Evolutionary conservation across 805 yeast species (phyloP).

Genomic region (Lachancea fermentati): DNA sequence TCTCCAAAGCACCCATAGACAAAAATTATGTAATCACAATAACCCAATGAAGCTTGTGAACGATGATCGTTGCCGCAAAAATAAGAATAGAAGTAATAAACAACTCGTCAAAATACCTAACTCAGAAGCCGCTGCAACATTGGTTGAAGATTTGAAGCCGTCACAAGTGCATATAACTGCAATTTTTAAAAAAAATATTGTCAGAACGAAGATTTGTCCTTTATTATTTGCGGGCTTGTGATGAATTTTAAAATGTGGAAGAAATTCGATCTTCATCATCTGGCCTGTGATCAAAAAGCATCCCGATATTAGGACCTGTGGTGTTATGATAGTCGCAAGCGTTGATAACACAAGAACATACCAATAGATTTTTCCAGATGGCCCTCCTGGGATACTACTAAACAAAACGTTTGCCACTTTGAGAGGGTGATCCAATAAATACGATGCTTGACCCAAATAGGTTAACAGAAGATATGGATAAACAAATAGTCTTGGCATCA

Average conservation of each 20-base stretch:
- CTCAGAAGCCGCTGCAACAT: slow-evolving; percentile 56
- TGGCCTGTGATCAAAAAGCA: slow-evolving; percentile 43
- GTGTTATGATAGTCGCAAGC: slow-evolving; percentile 51
- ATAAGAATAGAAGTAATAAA: slow-evolving; percentile 46
- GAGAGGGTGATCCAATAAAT: slow-evolving; percentile 32
- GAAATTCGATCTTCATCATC: slow-evolving; percentile 39
- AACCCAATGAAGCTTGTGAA: slow-evolving; percentile 35
- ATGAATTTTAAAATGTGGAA: slow-evolving; percentile 43
- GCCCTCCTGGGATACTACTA: slow-evolving; percentile 44
- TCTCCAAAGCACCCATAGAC: slow-evolving; percentile 25
- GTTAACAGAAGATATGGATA: slow-evolving; percentile 47
- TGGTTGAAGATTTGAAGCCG: slow-evolving; percentile 44
- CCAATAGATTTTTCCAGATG: slow-evolving; percentile 44
- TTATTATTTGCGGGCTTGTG: slow-evolving; percentile 40
- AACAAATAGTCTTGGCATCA: slow-evolving; percentile 42
- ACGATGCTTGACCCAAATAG: slow-evolving; percentile 46
- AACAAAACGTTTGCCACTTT: slow-evolving; percentile 41
- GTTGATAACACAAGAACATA: slow-evolving; percentile 47
- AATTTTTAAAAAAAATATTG: slow-evolving; percentile 43
- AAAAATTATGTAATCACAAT: slow-evolving; percentile 34
- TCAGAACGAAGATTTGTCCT: slow-evolving; percentile 52
- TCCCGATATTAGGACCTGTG: slow-evolving; percentile 54
- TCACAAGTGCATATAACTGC: slow-evolving; percentile 47
- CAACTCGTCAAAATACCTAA: slow-evolving; percentile 52
- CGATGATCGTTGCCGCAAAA: slow-evolving; percentile 41